Evolutionary conservation across 139 green algal genomes (phyloP).

Genomic region (Astrephomene gubernaculifera): DNA sequence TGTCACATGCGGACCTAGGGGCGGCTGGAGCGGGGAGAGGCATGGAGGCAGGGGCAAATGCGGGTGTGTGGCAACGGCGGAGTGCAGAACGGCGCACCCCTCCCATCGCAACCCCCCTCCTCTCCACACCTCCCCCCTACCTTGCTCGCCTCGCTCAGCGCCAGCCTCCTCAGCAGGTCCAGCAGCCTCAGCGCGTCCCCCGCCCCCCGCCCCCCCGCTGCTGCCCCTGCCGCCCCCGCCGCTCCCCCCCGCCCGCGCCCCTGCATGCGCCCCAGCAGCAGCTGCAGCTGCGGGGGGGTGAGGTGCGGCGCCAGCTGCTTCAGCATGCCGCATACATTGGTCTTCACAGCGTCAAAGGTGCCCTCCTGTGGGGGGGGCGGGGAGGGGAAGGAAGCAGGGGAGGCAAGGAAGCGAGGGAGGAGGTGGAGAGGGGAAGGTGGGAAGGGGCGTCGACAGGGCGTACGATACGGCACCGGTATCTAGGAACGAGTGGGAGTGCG

Average conservation of each 20-base stretch:
- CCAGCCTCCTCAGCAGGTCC: conserved; percentile 63
- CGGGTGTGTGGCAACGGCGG: not conserved
- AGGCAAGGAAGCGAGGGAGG: not conserved
- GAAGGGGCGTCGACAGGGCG: not conserved
- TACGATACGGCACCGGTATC: too few species aligned
- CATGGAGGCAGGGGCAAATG: not conserved
- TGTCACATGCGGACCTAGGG: too few species aligned
- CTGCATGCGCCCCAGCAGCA: conserved; percentile 51
- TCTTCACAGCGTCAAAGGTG: conserved; percentile 89
- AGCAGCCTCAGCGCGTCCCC: conserved; percentile 61
- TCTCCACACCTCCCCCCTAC: conserved; percentile 5
- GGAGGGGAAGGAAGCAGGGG: not conserved
- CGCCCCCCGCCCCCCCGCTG: not conserved
- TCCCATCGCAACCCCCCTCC: not conserved
- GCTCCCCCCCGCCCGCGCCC: too few species aligned
- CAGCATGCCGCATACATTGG: conserved; percentile 84
- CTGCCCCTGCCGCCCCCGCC: too few species aligned
- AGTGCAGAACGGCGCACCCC: not conserved
- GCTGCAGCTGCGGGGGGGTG: conserved; percentile 56
- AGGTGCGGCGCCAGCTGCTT: conserved; percentile 74
- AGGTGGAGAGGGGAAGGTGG: not conserved
- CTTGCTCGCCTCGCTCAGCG: conserved; percentile 49
- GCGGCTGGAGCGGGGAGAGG: not conserved
- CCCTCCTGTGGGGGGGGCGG: conserved; percentile 64
- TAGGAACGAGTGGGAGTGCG: too few species aligned